A percentile compares a stretch with the other conserved stretches of the same genome.
Evolutionary conservation across 2,329 filamentous ascomycete species (phyloP).

Genomic region (Orbilia quercus): DNA sequence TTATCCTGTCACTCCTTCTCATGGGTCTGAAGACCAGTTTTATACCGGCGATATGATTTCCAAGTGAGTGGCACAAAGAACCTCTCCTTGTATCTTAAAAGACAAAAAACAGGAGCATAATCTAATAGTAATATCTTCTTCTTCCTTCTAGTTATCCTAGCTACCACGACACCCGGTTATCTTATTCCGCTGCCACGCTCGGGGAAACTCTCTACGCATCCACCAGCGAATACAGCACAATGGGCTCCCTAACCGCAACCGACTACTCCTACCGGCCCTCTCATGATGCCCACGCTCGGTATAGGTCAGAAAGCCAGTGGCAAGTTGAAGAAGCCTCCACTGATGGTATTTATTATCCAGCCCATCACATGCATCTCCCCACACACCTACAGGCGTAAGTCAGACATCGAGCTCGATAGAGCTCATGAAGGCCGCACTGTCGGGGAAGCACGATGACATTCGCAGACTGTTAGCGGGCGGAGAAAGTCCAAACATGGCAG

Average conservation of each 20-base stretch:
- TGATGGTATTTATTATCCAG: conserved; percentile 57
- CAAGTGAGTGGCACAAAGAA: conserved; percentile 38
- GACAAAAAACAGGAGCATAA: conserved; percentile 18
- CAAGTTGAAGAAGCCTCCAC: conserved; percentile 52
- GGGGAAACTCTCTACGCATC: conserved; percentile 49
- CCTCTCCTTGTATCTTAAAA: conserved; percentile 23
- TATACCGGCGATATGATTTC: conserved; percentile 49
- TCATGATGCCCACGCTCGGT: conserved; percentile 54
- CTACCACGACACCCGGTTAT: conserved; percentile 40
- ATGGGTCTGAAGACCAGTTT: conserved; percentile 54
- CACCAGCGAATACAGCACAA: conserved; percentile 47
- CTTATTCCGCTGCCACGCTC: conserved; percentile 53
- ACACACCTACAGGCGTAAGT: conserved; percentile 53
- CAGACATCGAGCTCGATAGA: conserved; percentile 50
- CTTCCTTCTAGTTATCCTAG: conserved; percentile 45
- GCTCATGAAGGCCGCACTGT: conserved; percentile 53
- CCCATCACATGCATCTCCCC: conserved; percentile 54
- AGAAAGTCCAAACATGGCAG: conserved; percentile 43
- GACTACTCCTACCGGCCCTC: conserved; percentile 49
- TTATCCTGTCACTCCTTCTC: conserved; percentile 51
- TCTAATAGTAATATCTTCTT: conserved; percentile 30
- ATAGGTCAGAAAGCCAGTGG: conserved; percentile 57
- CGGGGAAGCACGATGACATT: conserved; percentile 41
- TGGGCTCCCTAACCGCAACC: conserved; percentile 53
- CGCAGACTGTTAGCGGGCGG: conserved; percentile 43